Evolutionary conservation across 371 early-diverging fungal species (phyloP).

Genomic region (Capillidium heterosporum): DNA sequence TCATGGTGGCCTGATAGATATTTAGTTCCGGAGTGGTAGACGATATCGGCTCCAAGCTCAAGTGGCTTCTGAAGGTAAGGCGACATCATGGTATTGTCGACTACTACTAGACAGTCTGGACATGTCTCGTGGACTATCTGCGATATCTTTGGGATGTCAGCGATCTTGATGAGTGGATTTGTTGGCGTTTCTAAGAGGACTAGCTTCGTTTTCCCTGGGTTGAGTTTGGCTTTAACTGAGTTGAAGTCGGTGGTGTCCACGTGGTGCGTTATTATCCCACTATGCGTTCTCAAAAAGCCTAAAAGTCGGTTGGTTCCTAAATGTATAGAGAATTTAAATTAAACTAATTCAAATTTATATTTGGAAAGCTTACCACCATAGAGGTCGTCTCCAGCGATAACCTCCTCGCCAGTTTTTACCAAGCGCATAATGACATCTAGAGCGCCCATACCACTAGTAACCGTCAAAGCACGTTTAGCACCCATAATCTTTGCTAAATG

Average conservation of each 20-base stretch:
- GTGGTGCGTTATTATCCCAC: constrained; percentile 59
- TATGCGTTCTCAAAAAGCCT: constrained; percentile 39
- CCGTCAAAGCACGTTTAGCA: constrained; percentile 53
- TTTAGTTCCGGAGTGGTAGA: constrained; percentile 76
- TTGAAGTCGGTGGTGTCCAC: constrained; percentile 58
- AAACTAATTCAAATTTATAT: neutral
- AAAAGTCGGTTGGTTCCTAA: constrained; percentile 69
- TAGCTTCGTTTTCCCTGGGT: constrained; percentile 50
- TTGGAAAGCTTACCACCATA: constrained; percentile 41
- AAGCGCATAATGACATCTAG: constrained; percentile 66
- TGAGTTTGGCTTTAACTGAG: constrained; percentile 33
- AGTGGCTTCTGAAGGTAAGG: constrained; percentile 73
- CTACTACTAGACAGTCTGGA: constrained; percentile 63
- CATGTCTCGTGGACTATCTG: constrained; percentile 40
- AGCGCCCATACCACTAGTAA: constrained; percentile 80
- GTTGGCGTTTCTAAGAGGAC: constrained; percentile 80
- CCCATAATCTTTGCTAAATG: constrained; percentile 75
- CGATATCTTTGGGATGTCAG: constrained; percentile 57
- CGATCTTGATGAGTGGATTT: constrained; percentile 72
- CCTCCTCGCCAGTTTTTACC: constrained; percentile 58
- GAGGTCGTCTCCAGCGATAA: constrained; percentile 76
- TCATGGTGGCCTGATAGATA: constrained; percentile 87
- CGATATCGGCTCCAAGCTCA: constrained; percentile 76
- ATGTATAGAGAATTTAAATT: neutral
- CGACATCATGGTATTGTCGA: constrained; percentile 90